Conservation (phyloP, 768 basidiomycete species). For the Collybiopsis confluens region DNA sequence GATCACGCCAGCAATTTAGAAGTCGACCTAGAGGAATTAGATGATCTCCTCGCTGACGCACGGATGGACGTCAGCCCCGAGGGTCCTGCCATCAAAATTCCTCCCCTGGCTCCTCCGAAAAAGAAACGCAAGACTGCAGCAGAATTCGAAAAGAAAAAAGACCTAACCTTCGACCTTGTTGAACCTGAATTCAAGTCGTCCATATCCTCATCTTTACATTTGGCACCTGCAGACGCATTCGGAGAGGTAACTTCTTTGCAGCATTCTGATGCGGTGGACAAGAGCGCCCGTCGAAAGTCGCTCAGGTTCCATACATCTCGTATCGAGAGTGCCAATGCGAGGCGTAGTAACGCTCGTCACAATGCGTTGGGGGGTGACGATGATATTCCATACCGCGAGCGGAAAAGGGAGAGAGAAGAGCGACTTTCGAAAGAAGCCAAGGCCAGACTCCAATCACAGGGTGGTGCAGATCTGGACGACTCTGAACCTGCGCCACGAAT, state of each 20-base stretch:
- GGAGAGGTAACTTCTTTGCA: constrained; percentile 74
- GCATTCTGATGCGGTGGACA: constrained; percentile 76
- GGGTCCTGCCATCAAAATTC: constrained; percentile 8
- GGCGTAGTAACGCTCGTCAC: constrained; percentile 69
- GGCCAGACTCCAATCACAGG: constrained; percentile 39
- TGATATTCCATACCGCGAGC: constrained; percentile 86
- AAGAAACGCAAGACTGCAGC: constrained; percentile 54
- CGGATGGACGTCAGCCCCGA: constrained; percentile 2
- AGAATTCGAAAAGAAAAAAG: constrained; percentile 14
- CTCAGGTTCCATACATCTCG: constrained; percentile 92
- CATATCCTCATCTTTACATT: constrained; percentile 24
- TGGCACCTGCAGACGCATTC: constrained; percentile 43
- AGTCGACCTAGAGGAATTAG: constrained; percentile 46
- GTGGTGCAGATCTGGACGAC: constrained; percentile 67
- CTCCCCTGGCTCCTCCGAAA: constrained; percentile 34
- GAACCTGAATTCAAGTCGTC: constrained; percentile 67
- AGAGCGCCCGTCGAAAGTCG: constrained; percentile 73
- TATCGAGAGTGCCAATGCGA: constrained; percentile 77
- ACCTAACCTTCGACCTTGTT: constrained; percentile 66
- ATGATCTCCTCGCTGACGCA: constrained; percentile 54
- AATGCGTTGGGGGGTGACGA: constrained; percentile 85
- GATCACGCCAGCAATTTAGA: constrained; percentile 17
- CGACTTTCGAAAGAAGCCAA: constrained; percentile 52
- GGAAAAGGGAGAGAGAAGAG: constrained; percentile 58
- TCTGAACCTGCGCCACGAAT: constrained; percentile 38